Evolutionary conservation across 2,329 filamentous ascomycete species (phyloP).

Genomic region (Pestalotiopsis sp.): DNA sequence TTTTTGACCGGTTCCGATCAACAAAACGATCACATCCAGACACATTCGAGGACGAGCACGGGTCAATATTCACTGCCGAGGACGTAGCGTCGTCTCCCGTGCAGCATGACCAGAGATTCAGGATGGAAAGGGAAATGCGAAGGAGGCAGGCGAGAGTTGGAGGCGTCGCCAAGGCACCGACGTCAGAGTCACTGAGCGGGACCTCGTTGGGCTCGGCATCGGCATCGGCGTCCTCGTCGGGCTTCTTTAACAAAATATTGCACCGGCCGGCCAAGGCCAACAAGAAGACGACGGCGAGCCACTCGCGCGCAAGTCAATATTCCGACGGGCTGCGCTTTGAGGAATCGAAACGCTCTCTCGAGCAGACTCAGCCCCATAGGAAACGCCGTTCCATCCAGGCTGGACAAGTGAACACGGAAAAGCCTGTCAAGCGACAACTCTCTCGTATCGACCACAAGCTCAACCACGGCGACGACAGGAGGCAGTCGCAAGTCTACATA

Average conservation of each 20-base stretch:
- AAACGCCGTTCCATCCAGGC: background rate
- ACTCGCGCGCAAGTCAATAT: background rate
- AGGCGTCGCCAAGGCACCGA: background rate
- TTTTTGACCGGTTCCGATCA: background rate
- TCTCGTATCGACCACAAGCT: constrained; percentile 1
- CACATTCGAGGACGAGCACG: background rate
- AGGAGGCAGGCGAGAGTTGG: background rate
- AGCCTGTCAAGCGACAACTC: background rate
- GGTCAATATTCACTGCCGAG: background rate
- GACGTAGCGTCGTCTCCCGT: background rate
- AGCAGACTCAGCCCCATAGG: background rate
- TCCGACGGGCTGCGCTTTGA: background rate
- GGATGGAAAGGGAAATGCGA: background rate
- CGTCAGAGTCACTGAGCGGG: background rate
- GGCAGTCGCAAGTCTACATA: constrained; percentile 10
- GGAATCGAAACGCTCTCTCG: background rate
- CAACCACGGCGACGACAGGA: background rate
- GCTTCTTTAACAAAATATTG: background rate
- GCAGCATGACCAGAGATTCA: background rate
- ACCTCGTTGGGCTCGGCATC: background rate
- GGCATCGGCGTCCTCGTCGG: background rate
- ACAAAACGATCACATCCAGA: background rate
- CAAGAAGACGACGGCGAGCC: background rate
- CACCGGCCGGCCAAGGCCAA: background rate
- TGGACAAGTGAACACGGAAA: background rate